phyloP scores from a whole-genome alignment of 75 land plant species.

The Cryptomeria japonica region DNA sequence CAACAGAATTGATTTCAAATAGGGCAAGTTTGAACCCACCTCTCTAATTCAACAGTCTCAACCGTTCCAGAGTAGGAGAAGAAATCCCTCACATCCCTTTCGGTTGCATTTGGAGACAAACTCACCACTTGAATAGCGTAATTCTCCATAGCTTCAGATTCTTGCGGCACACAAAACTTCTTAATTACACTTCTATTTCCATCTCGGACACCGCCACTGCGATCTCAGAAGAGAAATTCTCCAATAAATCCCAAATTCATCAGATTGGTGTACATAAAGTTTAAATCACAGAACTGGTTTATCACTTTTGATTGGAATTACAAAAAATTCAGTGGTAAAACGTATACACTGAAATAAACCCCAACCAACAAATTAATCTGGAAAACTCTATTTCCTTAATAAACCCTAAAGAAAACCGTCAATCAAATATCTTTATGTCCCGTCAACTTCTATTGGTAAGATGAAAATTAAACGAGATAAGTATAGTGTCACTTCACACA shows the following conservation, averaged over 20 bases:
- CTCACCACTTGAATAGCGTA: constrained; percentile 69
- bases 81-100: constrained; percentile 70
- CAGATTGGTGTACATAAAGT: background rate
- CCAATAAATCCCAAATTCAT: background rate
- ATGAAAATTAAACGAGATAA: no score
- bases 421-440: no score
- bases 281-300: background rate
- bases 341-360: background rate
- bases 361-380: no score
- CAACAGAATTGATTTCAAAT: background rate
- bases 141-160: constrained; percentile 25
- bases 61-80: constrained; percentile 79
- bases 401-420: no score
- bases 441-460: no score
- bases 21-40: constrained; percentile 27
- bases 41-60: constrained; percentile 68
- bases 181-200: background rate
- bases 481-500: no score
- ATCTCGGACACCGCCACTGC: background rate
- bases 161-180: no score
- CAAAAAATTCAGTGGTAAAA: background rate
- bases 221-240: background rate
- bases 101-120: constrained; percentile 69
- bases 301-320: background rate
- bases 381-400: no score